A percentile compares a stretch with the other conserved stretches of the same genome.
These are phyloP conservation scores for Tolypocladium nubicola DNA, from an alignment of 2,329 filamentous ascomycete species.

Conservation along the genomic window DNA sequence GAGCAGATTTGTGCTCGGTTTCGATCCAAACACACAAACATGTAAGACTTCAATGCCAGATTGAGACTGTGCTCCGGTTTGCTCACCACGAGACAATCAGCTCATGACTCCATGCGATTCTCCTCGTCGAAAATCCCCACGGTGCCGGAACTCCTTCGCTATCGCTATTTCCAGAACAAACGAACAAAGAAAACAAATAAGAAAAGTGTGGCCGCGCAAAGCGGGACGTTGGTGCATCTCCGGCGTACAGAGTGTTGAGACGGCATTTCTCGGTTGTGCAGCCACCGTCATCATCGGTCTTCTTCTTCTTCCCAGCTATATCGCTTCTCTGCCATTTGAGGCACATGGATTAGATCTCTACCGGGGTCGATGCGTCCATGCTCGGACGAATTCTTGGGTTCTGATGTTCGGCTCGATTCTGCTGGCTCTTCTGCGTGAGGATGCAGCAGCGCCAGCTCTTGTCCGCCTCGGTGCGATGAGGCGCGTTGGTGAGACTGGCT, in stretches of 20 bases:
- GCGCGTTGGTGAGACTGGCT: not conserved
- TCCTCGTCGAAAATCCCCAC: not conserved
- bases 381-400: not conserved
- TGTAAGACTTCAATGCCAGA: not conserved
- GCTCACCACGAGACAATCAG: not conserved
- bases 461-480: not conserved
- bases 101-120: not conserved
- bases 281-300: slow-evolving; percentile 4
- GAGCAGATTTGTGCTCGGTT: not conserved
- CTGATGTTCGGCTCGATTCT: not conserved
- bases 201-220: not conserved
- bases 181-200: slow-evolving; percentile 1
- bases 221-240: not conserved
- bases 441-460: not conserved
- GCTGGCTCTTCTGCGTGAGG: not conserved
- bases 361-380: slow-evolving; percentile 30
- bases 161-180: slow-evolving; percentile 3
- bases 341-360: slow-evolving; percentile 38
- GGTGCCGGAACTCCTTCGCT: slow-evolving; percentile 10
- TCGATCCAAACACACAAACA: not conserved
- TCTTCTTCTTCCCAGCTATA: slow-evolving; percentile 40
- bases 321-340: slow-evolving; percentile 36
- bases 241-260: not conserved
- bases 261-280: not conserved
- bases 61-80: not conserved